These are phyloP conservation scores for Simmondsia chinensis DNA, from an alignment of 148 eudicot genomes.

Conservation along the genomic window DNA sequence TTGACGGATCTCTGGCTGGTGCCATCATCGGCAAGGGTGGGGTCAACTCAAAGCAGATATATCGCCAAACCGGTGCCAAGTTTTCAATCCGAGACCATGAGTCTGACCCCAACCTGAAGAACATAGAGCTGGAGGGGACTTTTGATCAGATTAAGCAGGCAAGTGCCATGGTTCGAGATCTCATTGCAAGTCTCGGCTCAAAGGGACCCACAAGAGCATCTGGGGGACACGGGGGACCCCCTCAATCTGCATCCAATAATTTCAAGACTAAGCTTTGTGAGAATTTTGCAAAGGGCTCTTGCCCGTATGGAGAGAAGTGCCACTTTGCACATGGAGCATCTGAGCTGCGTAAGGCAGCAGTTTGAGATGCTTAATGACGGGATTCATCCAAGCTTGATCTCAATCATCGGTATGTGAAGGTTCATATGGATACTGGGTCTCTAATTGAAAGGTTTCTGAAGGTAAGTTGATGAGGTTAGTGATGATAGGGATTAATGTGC, in stretches of 20 bases:
- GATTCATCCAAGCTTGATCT: slow-evolving; percentile 2
- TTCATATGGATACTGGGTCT: slow-evolving; percentile 9
- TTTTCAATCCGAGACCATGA: slow-evolving; percentile 62
- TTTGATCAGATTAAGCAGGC: slow-evolving; percentile 80
- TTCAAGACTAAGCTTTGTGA: slow-evolving; percentile 66
- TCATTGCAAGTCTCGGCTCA: slow-evolving; percentile 38
- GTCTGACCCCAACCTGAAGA: slow-evolving; percentile 37
- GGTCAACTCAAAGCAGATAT: slow-evolving; percentile 61
- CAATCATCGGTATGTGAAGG: slow-evolving; percentile 12
- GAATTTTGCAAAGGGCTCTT: slow-evolving; percentile 50
- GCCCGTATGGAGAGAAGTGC: slow-evolving; percentile 73
- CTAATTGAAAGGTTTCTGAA: too few relatives aligned
- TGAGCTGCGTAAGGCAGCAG: slow-evolving; percentile 40
- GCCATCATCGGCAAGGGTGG: slow-evolving; percentile 73
- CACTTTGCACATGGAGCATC: slow-evolving; percentile 66
- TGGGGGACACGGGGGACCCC: slow-evolving; percentile 13
- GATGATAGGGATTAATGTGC: slow-evolving; percentile 4
- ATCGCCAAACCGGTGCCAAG: slow-evolving; percentile 58
- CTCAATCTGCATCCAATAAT: slow-evolving; percentile 20
- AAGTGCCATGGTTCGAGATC: slow-evolving; percentile 59
- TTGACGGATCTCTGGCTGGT: slow-evolving; percentile 53
- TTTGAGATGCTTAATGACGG: slow-evolving; percentile 3
- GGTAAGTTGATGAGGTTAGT: slow-evolving; percentile 11
- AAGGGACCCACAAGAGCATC: slow-evolving; percentile 15
- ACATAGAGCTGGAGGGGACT: slow-evolving; percentile 70